Evolutionary conservation across 2,329 filamentous ascomycete species (phyloP).

Genomic region (Didymella exigua): DNA sequence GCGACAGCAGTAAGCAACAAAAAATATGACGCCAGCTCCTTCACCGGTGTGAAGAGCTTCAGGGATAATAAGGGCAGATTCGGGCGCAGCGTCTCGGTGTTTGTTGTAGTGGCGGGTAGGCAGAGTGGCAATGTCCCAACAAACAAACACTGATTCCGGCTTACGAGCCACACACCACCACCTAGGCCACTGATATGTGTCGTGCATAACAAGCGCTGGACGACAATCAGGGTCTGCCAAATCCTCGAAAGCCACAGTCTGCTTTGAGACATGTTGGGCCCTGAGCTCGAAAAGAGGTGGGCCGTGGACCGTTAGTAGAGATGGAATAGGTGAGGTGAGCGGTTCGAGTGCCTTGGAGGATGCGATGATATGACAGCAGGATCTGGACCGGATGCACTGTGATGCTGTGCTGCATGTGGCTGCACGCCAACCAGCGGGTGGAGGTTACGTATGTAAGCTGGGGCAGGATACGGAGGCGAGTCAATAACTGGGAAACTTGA

Average conservation of each 20-base stretch:
- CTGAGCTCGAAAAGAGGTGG: neutral
- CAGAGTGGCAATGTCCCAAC: constrained; percentile 17
- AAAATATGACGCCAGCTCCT: neutral
- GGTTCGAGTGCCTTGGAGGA: neutral
- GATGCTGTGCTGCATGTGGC: constrained; percentile 3
- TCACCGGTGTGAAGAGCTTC: neutral
- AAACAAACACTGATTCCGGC: constrained; percentile 1
- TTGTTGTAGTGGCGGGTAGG: neutral
- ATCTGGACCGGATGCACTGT: neutral
- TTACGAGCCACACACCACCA: constrained; percentile 2
- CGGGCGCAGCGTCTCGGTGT: neutral
- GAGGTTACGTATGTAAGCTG: neutral
- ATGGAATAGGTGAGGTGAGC: neutral
- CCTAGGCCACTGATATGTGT: neutral
- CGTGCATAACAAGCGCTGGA: constrained; percentile 8
- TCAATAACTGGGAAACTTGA: neutral
- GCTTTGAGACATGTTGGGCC: constrained; percentile 14
- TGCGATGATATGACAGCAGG: neutral
- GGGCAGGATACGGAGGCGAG: constrained; percentile 5
- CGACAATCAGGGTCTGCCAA: constrained; percentile 6
- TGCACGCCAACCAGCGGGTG: neutral
- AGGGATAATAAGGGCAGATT: neutral
- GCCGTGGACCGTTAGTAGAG: neutral
- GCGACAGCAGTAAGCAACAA: neutral
- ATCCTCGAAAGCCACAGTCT: constrained; percentile 5